Evolutionary conservation across 768 basidiomycete species (phyloP).

Genomic region (Podaxis sp.): DNA sequence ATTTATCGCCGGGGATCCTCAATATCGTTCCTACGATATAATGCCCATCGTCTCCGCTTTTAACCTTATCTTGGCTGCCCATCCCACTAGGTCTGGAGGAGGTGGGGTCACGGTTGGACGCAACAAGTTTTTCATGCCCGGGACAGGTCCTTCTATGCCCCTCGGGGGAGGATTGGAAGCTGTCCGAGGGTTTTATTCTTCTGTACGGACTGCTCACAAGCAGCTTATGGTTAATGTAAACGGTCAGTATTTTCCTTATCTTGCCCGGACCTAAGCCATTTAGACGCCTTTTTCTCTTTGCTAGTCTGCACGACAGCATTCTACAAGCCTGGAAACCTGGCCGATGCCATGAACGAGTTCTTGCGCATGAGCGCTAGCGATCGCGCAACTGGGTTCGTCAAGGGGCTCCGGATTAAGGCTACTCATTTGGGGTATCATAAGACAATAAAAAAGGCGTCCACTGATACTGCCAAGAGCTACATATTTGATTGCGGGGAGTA

Average conservation of each 20-base stretch:
- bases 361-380: slow-evolving; percentile 54
- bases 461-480: slow-evolving; percentile 44
- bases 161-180: slow-evolving; percentile 55
- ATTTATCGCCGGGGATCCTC: slow-evolving; percentile 52
- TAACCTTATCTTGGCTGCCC: slow-evolving; percentile 60
- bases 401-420: slow-evolving; percentile 63
- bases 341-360: slow-evolving; percentile 58
- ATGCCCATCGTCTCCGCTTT: slow-evolving; percentile 59
- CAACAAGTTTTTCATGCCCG: slow-evolving; percentile 65
- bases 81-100: slow-evolving; percentile 49
- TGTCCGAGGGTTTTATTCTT: slow-evolving; percentile 58
- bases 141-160: slow-evolving; percentile 46
- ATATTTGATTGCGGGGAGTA: slow-evolving; percentile 59
- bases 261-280: not conserved
- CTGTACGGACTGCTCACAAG: slow-evolving; percentile 53
- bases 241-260: slow-evolving; percentile 40
- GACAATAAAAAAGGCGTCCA: slow-evolving; percentile 57
- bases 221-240: slow-evolving; percentile 66
- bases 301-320: slow-evolving; percentile 60
- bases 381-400: slow-evolving; percentile 58
- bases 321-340: slow-evolving; percentile 62
- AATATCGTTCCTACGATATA: slow-evolving; percentile 56
- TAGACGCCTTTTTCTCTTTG: not conserved
- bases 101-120: slow-evolving; percentile 65
- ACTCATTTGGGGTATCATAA: slow-evolving; percentile 75